Conservation (phyloP, 1,139 yeast species). For the Saccharomyces hybrid region DNA sequence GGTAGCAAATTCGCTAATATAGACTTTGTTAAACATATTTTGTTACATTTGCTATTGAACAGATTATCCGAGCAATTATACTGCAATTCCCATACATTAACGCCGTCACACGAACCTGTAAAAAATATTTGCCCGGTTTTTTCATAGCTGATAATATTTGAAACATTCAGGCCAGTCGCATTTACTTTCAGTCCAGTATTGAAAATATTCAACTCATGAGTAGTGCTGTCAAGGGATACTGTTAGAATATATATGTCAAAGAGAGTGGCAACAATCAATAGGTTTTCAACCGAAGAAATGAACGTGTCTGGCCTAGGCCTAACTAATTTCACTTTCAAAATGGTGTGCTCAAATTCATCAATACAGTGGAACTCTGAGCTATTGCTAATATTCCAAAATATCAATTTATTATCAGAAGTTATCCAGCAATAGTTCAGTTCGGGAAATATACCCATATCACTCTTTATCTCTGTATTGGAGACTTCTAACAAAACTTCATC, state of each 20-base stretch:
- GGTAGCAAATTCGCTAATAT: conserved; percentile 57
- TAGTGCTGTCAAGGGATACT: conserved; percentile 46
- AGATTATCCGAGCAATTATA: conserved; percentile 82
- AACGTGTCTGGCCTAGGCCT: conserved; percentile 77
- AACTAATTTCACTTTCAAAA: conserved; percentile 66
- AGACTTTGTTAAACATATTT: conserved; percentile 69
- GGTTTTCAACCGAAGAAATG: conserved; percentile 63
- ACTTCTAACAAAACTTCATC: conserved; percentile 76
- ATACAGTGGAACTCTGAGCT: conserved; percentile 68
- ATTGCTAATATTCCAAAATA: conserved; percentile 68
- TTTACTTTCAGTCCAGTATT: conserved; percentile 81
- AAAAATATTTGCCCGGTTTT: conserved; percentile 76
- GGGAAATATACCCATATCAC: conserved; percentile 79
- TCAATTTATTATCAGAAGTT: conserved; percentile 70
- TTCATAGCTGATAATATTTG: conserved; percentile 52
- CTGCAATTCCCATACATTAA: conserved; percentile 78
- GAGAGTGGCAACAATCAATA: conserved; percentile 74
- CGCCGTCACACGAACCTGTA: conserved; percentile 68
- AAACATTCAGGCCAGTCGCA: conserved; percentile 69
- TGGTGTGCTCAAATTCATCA: conserved; percentile 75
- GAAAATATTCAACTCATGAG: conserved; percentile 58
- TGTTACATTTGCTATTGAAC: conserved; percentile 78
- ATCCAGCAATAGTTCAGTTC: conserved; percentile 85
- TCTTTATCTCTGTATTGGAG: conserved; percentile 51
- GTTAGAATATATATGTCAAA: conserved; percentile 73